Evolutionary conservation across 2,329 filamentous ascomycete species (phyloP).

Genomic region (Beauveria asiatica): DNA sequence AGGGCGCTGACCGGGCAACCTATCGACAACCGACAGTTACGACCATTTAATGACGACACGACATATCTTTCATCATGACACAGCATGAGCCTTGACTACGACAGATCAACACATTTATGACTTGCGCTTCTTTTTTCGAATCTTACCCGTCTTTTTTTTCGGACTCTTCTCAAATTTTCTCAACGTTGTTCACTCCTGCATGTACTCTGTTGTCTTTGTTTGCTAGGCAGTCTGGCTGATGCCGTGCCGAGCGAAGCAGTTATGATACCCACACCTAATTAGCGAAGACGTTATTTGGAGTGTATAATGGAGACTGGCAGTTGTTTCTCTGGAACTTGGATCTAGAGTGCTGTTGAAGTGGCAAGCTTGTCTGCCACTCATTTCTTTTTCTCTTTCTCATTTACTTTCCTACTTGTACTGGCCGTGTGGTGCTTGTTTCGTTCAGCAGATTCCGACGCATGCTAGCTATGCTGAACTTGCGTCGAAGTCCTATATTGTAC

Average conservation of each 20-base stretch:
- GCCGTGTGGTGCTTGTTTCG: conserved; percentile 13
- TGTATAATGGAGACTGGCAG: conserved; percentile 7
- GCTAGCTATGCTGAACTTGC: background rate
- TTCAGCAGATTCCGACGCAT: conserved; percentile 10
- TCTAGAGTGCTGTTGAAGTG: background rate
- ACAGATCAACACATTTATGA: conserved; percentile 8
- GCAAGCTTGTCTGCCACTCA: background rate
- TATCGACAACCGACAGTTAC: background rate
- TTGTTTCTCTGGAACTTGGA: background rate
- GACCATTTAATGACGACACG: conserved; percentile 12
- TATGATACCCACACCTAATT: conserved; percentile 11
- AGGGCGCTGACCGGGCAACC: background rate
- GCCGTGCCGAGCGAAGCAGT: conserved; percentile 7
- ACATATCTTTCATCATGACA: conserved; percentile 1
- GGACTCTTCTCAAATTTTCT: conserved; percentile 12
- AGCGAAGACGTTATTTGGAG: conserved; percentile 7
- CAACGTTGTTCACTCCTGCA: conserved; percentile 17
- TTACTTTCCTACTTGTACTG: conserved; percentile 20
- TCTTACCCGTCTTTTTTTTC: conserved; percentile 12
- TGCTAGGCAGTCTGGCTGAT: conserved; percentile 9
- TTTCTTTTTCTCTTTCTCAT: conserved; percentile 13
- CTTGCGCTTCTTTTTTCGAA: conserved; percentile 9
- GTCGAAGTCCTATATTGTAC: conserved; percentile 1
- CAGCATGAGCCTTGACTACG: background rate
- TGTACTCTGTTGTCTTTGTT: conserved; percentile 14